Percentiles rank a stretch among this genome's conserved stretches.
Evolutionary conservation across 176 grass and related monocot genomes (phyloP).

Genomic region (Musa itinerans): DNA sequence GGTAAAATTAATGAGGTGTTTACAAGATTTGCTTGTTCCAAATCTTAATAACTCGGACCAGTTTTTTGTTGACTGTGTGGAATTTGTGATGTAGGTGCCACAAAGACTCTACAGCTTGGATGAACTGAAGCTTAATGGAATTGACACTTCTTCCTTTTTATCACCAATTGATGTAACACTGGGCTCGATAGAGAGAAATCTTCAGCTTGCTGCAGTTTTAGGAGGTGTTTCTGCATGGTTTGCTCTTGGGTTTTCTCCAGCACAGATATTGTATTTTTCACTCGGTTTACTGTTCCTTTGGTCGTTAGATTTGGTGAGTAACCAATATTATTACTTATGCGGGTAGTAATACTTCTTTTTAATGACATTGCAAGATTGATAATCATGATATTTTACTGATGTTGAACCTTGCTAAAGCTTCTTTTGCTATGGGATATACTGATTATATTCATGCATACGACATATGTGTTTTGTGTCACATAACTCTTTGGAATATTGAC

Average conservation of each 20-base stretch:
- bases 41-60: background rate
- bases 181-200: conserved; percentile 68
- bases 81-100: conserved; percentile 50
- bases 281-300: conserved; percentile 63
- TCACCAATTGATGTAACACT: conserved; percentile 56
- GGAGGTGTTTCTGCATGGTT: conserved; percentile 41
- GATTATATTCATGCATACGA: background rate
- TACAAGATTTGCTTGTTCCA: background rate
- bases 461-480: background rate
- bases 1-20: background rate
- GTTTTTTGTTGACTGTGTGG: background rate
- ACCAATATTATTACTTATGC: background rate
- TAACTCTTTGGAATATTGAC: background rate
- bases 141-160: conserved; percentile 65
- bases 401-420: background rate
- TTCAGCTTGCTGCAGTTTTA: conserved; percentile 56
- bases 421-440: background rate
- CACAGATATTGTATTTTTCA: conserved; percentile 47
- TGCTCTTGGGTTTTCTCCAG: conserved; percentile 52
- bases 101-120: conserved; percentile 71
- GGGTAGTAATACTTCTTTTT: background rate
- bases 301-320: conserved; percentile 83
- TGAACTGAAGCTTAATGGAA: conserved; percentile 82
- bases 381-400: no score
- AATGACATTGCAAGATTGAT: no score